Base-by-base conservation (phyloP, 768 basidiomycete genomes). In the Melanogaster broomeanus region DNA sequence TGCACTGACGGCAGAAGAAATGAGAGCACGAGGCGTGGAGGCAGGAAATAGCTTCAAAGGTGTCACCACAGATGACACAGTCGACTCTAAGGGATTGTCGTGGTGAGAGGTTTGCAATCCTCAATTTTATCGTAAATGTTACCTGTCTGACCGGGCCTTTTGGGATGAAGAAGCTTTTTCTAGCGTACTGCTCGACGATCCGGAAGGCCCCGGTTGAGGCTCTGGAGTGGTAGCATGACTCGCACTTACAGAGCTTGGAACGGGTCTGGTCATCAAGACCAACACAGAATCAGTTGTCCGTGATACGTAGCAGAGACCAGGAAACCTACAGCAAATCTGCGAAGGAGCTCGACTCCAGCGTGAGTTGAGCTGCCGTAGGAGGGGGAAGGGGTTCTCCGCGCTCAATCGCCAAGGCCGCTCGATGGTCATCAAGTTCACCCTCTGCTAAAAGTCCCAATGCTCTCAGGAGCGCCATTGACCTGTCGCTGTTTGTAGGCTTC, bases 1-100 rank as follows among this genome's bases (percentile, higher is more conserved):
- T 44, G 56, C 83, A 84, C 19, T 57, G 62, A n/a, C 44, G 42
- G 56, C 81, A 83, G 49, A 83, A 77, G 51, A 67, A 56, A 55
- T 84, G 79, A 6, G 67, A 64, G 55, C 82, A 84, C 3, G 70
- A 64, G 2, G 74, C 73, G 8, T 59, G 59, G 37, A 79, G 66
- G 24, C 67, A 63, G 12, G 38, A 8, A 12, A 21, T 30, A 6
- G 27, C 28, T 15, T 56, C 55, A 3, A 70, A 44, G 3, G 19
- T n/a, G 27, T 80, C 78, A 4, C 61, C 56, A 53, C 80, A 82
- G 19, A 75, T 65, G 34, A 71, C 57, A 48, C 79, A 80, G 35
- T 70, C 60, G 16, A 60, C 52, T 12, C 66, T 68, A 11, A 3
- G 22, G n/a, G 7, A 35, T 7, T 8, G 5, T 18, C 18, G 10